Evolutionary conservation across 163 green algal species (phyloP), one percentile per base, ranked within the genome.

Genomic region (Chloroidium sp.): DNA sequence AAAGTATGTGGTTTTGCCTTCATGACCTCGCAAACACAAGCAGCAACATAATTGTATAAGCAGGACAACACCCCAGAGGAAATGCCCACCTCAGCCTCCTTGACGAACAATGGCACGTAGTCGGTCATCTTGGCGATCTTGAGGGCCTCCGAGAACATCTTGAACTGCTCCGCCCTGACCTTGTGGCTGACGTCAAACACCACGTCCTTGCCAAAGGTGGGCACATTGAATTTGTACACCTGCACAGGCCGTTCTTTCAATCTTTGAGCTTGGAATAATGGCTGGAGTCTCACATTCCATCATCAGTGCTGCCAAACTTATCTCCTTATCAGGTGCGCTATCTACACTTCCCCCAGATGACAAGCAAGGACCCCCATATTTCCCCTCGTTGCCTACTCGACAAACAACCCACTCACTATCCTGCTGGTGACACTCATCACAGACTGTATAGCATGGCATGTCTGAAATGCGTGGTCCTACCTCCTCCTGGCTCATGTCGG

Each of bases 151-250:
- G 92, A 95, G 86, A 98, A 97, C 87, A 98, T 97, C 36, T 93
- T 87, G 84, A 99, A 98, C 87, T 99, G 96, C 88, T 99, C 96
- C 8, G 89, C 91, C 61, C 96, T 89, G 8, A 76, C 68, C 69
- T 94, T 95, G 85, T 96, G 92, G 82, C 98, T 92, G 75, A 99
- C 96, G 82, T 98, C 96, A 79, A 97, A 99, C 14, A 99, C 95
- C 1, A 99, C 96, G 67, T 94, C 96, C 58, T 86, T 87, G 6
- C 96, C 96, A 86, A 99, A 99, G 3, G 96, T 99, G 6, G 96
- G 96, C 6, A 98, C 92, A 86, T 97, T 98, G 90, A 97, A 99
- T 77, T 95, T 83, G 85, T 99, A 99, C 75, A 98, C 93, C 91
- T 96, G 85, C 67, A 69, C 12, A 62, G 59, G 14, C 8, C 8